Evolutionary conservation across 169 alveolate species (phyloP).

Genomic region (Plasmodium blacklocki): DNA sequence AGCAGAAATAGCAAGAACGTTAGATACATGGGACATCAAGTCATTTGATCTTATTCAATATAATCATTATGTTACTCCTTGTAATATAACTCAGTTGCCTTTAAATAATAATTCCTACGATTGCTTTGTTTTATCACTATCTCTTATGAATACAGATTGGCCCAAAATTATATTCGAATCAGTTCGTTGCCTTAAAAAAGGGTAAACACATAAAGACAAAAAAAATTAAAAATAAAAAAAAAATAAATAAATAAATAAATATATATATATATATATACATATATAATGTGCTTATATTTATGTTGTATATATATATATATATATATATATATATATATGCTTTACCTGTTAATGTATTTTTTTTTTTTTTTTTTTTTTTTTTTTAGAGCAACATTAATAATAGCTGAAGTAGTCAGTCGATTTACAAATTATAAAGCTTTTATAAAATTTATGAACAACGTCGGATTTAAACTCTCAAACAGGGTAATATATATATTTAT

Average conservation of each 20-base stretch:
- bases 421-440: slow-evolving; percentile 65
- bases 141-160: slow-evolving; percentile 74
- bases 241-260: background rate
- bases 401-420: slow-evolving; percentile 63
- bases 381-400: slow-evolving; percentile 50
- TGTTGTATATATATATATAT: background rate
- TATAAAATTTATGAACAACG: slow-evolving; percentile 42
- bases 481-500: slow-evolving; percentile 1
- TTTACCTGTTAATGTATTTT: background rate
- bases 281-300: background rate
- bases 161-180: slow-evolving; percentile 68
- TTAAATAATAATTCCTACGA: slow-evolving; percentile 32
- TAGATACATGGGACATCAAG: slow-evolving; percentile 27
- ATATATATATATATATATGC: background rate
- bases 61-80: slow-evolving; percentile 45
- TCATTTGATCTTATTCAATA: slow-evolving; percentile 54
- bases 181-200: slow-evolving; percentile 47
- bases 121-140: slow-evolving; percentile 38
- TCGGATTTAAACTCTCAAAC: slow-evolving; percentile 39
- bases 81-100: slow-evolving; percentile 57
- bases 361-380: background rate
- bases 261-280: background rate
- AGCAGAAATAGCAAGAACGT: slow-evolving; percentile 80
- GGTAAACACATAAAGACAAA: background rate
- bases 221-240: background rate